Conservation (phyloP, 108 stramenopile genomes). For the Nitzschia putrida region DNA sequence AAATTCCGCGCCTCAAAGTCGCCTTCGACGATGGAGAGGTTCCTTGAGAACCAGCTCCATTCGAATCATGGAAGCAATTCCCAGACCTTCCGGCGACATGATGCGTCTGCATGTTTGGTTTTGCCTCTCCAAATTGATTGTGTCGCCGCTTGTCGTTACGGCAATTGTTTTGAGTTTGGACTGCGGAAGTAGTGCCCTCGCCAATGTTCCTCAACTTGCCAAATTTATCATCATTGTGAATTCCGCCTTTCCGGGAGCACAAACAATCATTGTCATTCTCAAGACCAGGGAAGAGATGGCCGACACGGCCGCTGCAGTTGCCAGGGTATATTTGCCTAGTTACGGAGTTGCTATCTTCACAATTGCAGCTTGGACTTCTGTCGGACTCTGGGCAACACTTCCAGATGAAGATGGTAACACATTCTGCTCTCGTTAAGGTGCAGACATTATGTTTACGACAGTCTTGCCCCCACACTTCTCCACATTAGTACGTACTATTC, state of each 20-base stretch:
- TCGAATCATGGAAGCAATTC: constrained; percentile 18
- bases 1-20: constrained; percentile 24
- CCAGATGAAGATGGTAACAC: constrained; percentile 48
- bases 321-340: constrained; percentile 61
- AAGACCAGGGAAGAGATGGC: constrained; percentile 53
- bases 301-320: constrained; percentile 62
- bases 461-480: no score
- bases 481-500: no score
- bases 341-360: constrained; percentile 67
- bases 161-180: constrained; percentile 57
- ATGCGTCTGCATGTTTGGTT: constrained; percentile 66
- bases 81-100: constrained; percentile 24
- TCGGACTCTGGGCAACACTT: constrained; percentile 60
- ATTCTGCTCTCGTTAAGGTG: not conserved
- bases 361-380: constrained; percentile 68
- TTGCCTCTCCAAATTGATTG: constrained; percentile 51
- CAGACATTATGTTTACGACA: no score
- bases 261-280: constrained; percentile 62
- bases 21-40: constrained; percentile 14
- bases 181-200: constrained; percentile 45
- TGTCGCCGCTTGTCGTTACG: constrained; percentile 58
- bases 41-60: constrained; percentile 24
- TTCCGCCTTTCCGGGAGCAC: constrained; percentile 62
- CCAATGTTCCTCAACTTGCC: constrained; percentile 50
- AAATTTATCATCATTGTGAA: constrained; percentile 72